These are phyloP conservation scores for Rhododendron henanense DNA, from an alignment of 148 eudicot genomes.

Conservation along the genomic window DNA sequence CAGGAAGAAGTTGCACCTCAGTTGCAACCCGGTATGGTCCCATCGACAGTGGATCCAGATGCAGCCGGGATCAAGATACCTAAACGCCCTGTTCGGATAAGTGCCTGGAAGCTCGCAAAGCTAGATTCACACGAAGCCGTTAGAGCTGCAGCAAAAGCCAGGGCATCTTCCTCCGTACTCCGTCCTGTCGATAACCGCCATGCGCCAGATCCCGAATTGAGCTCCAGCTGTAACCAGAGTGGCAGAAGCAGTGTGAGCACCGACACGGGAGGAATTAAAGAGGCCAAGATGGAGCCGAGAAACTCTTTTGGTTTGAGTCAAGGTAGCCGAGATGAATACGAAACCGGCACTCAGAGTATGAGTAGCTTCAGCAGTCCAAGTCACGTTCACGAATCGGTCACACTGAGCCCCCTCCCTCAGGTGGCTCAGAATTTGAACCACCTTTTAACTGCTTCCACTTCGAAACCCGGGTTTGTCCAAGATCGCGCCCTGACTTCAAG, in stretches of 20 bases:
- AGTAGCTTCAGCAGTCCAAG: conserved; percentile 95
- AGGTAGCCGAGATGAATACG: conserved; percentile 85
- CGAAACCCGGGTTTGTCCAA: conserved; percentile 26
- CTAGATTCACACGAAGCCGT: conserved; percentile 76
- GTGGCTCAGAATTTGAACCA: conserved; percentile 40
- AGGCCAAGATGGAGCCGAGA: conserved; percentile 46
- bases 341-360: conserved; percentile 76
- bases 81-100: conserved; percentile 59
- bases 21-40: conserved; percentile 89
- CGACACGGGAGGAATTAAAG: conserved; percentile 53
- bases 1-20: conserved; percentile 99
- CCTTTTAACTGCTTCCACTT: conserved; percentile 20
- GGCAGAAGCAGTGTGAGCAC: conserved; percentile 79
- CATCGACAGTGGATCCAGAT: conserved; percentile 93
- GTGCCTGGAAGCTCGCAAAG: conserved; percentile 96
- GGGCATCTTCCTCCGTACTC: conserved; percentile 92
- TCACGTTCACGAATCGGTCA: conserved; percentile 73
- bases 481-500: conserved; percentile 32
- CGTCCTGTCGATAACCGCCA: conserved; percentile 65
- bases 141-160: conserved; percentile 93
- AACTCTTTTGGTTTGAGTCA: conserved; percentile 71
- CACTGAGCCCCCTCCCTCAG: conserved; percentile 79
- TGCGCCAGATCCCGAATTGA: conserved; percentile 40
- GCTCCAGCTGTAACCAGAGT: conserved; percentile 85
- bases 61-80: conserved; percentile 58